These are phyloP conservation scores for carrot (Daucus carota) DNA, from an alignment of 129 eudicot genomes.

Conservation along the genomic window DH1_v3.0 NC_030381.2:53816501-53817000, in stretches of 20 bases:
- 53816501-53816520: no score
- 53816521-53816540: no score
- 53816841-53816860: background rate
- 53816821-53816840: background rate
- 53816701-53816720: background rate
- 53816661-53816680: conserved; percentile 2
- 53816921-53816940: background rate
- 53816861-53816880: background rate
- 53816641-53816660: conserved; percentile 6
- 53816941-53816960: background rate
- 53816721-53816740: conserved; percentile 7
- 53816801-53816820: conserved; percentile 9
- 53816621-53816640: background rate
- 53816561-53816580: background rate
- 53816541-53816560: background rate
- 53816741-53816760: conserved; percentile 10
- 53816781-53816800: background rate
- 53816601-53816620: background rate
- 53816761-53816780: background rate
- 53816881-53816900: background rate
- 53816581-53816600: background rate
- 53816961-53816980: background rate
- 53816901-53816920: background rate
- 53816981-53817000: background rate
- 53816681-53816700: background rate